These are phyloP conservation scores for Hypoxylon sp. DNA, from an alignment of 2,329 filamentous ascomycete genomes.

Conservation along the genomic window DNA sequence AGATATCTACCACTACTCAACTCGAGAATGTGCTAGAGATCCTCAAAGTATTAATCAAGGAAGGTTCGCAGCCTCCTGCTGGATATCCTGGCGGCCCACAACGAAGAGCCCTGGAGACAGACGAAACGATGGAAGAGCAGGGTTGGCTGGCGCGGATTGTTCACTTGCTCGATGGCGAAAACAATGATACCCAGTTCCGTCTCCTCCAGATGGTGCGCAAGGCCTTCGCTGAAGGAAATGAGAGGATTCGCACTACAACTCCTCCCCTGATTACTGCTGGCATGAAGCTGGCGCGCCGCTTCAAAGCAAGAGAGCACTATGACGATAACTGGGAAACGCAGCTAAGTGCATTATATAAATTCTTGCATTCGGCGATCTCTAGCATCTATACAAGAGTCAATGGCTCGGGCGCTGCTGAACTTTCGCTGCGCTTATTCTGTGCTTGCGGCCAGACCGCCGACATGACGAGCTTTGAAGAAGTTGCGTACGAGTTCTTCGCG, in stretches of 20 bases:
- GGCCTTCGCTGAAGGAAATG: conserved; percentile 91
- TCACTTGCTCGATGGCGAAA: conserved; percentile 84
- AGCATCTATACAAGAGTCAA: conserved; percentile 90
- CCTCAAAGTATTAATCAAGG: conserved; percentile 91
- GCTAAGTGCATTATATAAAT: conserved; percentile 88
- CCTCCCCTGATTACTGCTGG: conserved; percentile 91
- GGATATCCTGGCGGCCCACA: conserved; percentile 88
- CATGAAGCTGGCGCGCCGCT: conserved; percentile 88
- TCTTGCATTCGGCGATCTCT: conserved; percentile 90
- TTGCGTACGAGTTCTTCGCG: conserved; percentile 97
- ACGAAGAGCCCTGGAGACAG: conserved; percentile 84
- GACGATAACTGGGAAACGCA: conserved; percentile 75
- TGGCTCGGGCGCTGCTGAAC: conserved; percentile 82
- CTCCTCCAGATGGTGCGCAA: conserved; percentile 90
- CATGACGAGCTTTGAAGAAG: conserved; percentile 92
- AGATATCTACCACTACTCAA: conserved; percentile 82
- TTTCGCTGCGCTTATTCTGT: conserved; percentile 90
- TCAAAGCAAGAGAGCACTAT: conserved; percentile 91
- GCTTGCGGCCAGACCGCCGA: conserved; percentile 94
- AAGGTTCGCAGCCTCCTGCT: conserved; percentile 86
- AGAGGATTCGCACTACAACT: conserved; percentile 95
- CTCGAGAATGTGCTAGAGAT: conserved; percentile 91
- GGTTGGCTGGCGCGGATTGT: conserved; percentile 95
- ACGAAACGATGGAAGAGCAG: conserved; percentile 98
- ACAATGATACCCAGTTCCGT: conserved; percentile 96